Evolutionary conservation across 805 yeast genomes (phyloP).

Genomic region (Dipodascopsis tothii): DNA sequence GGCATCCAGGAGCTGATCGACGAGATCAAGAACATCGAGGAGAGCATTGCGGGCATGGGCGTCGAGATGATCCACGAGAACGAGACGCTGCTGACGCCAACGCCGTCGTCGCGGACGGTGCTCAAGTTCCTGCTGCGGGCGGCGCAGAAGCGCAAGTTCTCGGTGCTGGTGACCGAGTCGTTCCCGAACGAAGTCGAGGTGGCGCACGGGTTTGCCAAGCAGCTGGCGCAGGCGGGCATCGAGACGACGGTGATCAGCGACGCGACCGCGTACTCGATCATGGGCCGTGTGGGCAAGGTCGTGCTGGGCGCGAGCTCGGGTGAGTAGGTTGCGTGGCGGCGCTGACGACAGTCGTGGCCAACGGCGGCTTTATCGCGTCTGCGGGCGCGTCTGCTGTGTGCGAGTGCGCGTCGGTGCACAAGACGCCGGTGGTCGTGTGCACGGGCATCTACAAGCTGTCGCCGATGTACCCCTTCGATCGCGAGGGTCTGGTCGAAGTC

Average conservation of each 20-base stretch:
- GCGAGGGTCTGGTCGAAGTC: conserved; percentile 76
- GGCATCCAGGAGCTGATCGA: conserved; percentile 88
- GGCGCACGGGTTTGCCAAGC: conserved; percentile 74
- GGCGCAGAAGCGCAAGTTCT: conserved; percentile 79
- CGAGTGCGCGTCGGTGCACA: conserved; percentile 90
- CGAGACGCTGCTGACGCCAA: conserved; percentile 65
- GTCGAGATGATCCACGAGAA: conserved; percentile 91
- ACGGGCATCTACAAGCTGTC: conserved; percentile 90
- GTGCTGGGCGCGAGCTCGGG: conserved; percentile 83
- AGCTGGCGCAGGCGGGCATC: conserved; percentile 74
- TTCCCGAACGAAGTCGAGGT: conserved; percentile 78
- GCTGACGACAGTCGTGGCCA: conserved; percentile 53
- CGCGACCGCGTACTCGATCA: conserved; percentile 83
- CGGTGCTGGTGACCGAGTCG: conserved; percentile 84
- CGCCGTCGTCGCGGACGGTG: conserved; percentile 87
- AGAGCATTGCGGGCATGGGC: conserved; percentile 83
- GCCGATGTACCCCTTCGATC: conserved; percentile 85
- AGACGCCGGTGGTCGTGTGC: conserved; percentile 93
- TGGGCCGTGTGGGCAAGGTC: conserved; percentile 96
- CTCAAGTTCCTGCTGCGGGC: conserved; percentile 80
- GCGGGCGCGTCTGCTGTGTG: conserved; percentile 90
- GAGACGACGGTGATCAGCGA: conserved; percentile 91
- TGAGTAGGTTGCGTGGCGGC: background rate
- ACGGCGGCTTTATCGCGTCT: conserved; percentile 86
- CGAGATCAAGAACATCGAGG: conserved; percentile 82